Evolutionary conservation across 176 grass and related monocot species (phyloP), one percentile per base, ranked within the genome.

Genomic region (Puya raimondii): DNA sequence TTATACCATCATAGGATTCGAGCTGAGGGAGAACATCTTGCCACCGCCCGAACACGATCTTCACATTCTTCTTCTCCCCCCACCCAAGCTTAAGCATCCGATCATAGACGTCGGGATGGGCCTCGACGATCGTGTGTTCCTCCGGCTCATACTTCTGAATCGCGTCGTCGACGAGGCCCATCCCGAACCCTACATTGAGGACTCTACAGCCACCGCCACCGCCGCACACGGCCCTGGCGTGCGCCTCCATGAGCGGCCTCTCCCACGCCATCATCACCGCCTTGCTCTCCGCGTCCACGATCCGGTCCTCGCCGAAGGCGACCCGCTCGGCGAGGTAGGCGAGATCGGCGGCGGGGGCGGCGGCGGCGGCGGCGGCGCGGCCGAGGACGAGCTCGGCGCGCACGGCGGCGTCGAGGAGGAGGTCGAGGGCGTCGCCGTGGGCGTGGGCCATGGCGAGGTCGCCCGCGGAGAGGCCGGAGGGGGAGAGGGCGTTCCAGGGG

Each of bases 261-360:
- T 97, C 93, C 93, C 93, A 97, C 80, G 29, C 79, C 93, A 97
- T 97, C 93, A 97, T 97, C 59, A 92, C 93, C 12, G 89, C 89
- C 75, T 92, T 97, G 81, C 81, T 97, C 25, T 92, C 93, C 58
- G 73, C 73, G 56, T 97, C 93, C 89, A 97, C 83, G 67, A 92
- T 72, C 71, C 72, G 69, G 50, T 92, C 93, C 74, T 97, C 93
- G 63, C 89, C 80, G 69, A 92, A 97, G 18, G 84, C 85, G 21
- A 97, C 89, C 78, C 89, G 80, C 0, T 91, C 91, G 11, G 92
- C 74, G 3, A 97, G 77, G 79, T 92, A 97, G 10, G 69, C 54
- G 12, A 65, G 71, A 11, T 11, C 2, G 0, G 54, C 79, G 20
- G 51, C 76, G 23, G 77, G 65, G 74, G 70, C 23, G 23, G 70